phyloP scores from a whole-genome alignment of 257 asterid species.

The Eustoma russellianum region DNA sequence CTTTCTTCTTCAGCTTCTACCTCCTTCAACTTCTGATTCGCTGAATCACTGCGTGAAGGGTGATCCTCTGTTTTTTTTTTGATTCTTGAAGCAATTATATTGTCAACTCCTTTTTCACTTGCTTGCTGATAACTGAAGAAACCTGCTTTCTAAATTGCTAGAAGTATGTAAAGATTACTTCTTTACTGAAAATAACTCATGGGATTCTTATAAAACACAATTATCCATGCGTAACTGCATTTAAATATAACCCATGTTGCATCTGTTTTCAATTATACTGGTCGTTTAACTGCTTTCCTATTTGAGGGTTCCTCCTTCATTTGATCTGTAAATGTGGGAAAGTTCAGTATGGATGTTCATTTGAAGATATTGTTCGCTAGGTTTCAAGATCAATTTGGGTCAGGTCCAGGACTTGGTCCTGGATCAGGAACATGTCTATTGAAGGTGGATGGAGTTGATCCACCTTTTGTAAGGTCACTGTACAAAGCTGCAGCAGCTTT shows the following conservation, averaged over 20 bases:
- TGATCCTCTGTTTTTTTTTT: too few relatives aligned
- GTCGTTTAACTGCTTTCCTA: not conserved
- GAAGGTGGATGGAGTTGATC: slow-evolving; percentile 35
- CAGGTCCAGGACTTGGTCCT: slow-evolving; percentile 56
- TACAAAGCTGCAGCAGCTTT: slow-evolving; percentile 45
- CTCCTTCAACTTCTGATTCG: too few relatives aligned
- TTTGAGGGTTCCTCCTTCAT: slow-evolving; percentile 6
- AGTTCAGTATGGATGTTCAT: slow-evolving; percentile 32
- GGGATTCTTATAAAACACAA: slow-evolving; percentile 1
- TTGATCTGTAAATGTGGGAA: slow-evolving; percentile 6
- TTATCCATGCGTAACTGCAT: not conserved
- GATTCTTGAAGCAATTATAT: too few relatives aligned
- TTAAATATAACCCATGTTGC: not conserved
- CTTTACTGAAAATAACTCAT: not conserved
- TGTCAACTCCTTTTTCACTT: too few relatives aligned
- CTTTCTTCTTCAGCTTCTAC: too few relatives aligned
- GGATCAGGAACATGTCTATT: slow-evolving; percentile 39
- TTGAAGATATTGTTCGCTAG: slow-evolving; percentile 37
- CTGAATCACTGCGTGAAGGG: too few relatives aligned
- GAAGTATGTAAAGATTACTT: not conserved
- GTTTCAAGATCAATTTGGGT: slow-evolving; percentile 46
- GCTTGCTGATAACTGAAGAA: too few relatives aligned
- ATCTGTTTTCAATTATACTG: not conserved
- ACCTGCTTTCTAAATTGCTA: too few relatives aligned
- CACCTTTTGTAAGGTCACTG: slow-evolving; percentile 29